These are phyloP conservation scores for Cucumis cinereus DNA, from an alignment of 306 rosid species.

Conservation along the genomic window DNA sequence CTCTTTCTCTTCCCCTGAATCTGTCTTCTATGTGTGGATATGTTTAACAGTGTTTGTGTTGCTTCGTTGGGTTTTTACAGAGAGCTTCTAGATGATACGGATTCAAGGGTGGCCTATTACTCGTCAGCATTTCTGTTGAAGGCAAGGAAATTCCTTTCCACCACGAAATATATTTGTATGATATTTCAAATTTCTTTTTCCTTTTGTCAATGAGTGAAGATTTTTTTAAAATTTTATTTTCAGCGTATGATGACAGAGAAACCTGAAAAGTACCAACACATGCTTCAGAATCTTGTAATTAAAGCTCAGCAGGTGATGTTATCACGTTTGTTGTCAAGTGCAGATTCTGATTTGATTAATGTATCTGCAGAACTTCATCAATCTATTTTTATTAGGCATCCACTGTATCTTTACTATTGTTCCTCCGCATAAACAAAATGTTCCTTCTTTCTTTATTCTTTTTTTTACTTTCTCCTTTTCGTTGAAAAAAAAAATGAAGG, in stretches of 20 bases:
- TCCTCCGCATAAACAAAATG: not conserved
- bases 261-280: constrained; percentile 88
- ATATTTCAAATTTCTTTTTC: constrained; percentile 4
- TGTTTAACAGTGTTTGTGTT: not conserved
- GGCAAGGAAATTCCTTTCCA: constrained; percentile 35
- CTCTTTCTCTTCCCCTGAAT: not conserved
- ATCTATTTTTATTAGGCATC: not conserved
- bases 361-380: not conserved
- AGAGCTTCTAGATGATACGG: constrained; percentile 91
- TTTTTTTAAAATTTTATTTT: constrained; percentile 13
- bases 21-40: constrained; percentile 1
- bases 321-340: not conserved
- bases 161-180: not conserved
- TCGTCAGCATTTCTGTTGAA: constrained; percentile 95
- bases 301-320: constrained; percentile 92
- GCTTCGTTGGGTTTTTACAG: constrained; percentile 32
- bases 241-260: constrained; percentile 97
- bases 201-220: not conserved
- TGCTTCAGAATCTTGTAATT: constrained; percentile 90
- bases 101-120: constrained; percentile 94
- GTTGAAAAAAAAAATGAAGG: no score
- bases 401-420: not conserved
- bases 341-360: not conserved
- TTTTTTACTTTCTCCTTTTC: not conserved
- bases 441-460: no score